phyloP scores from a whole-genome alignment of 805 yeast species.

The Teunomyces aglyptinius region DNA sequence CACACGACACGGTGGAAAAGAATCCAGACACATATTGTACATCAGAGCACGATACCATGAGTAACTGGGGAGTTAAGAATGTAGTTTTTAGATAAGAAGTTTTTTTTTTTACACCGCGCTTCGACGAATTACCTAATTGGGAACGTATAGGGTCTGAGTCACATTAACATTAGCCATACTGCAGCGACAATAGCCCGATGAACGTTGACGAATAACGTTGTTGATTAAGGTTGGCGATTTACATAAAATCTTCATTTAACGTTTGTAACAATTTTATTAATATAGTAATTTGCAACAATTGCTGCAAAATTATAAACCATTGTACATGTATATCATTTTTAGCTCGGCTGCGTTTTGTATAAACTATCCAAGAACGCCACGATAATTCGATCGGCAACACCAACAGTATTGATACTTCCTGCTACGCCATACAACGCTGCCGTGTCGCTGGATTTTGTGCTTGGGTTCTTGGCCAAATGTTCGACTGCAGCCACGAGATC shows the following conservation, averaged over 20 bases:
- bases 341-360: conserved; percentile 46
- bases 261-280: not conserved
- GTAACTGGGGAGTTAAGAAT: no score
- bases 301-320: not conserved
- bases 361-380: conserved; percentile 79
- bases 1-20: conserved; percentile 37
- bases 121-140: conserved; percentile 1
- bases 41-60: conserved; percentile 6
- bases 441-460: conserved; percentile 53
- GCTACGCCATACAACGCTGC: conserved; percentile 96
- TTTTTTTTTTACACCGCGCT: conserved; percentile 3
- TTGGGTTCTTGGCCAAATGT: conserved; percentile 30
- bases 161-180: not conserved
- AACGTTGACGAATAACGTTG: no score
- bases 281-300: not conserved
- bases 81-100: conserved; percentile 2
- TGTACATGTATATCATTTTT: not conserved
- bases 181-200: no score
- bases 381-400: conserved; percentile 78
- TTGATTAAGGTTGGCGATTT: not conserved
- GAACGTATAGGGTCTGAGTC: not conserved
- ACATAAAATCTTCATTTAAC: not conserved
- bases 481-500: conserved; percentile 36
- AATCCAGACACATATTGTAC: conserved; percentile 11
- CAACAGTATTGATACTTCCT: conserved; percentile 80